Percentiles rank a stretch among this genome's conserved stretches.
Evolutionary conservation across 179 eudicot genomes (phyloP).

Genomic region (Beta corolliflora): DNA sequence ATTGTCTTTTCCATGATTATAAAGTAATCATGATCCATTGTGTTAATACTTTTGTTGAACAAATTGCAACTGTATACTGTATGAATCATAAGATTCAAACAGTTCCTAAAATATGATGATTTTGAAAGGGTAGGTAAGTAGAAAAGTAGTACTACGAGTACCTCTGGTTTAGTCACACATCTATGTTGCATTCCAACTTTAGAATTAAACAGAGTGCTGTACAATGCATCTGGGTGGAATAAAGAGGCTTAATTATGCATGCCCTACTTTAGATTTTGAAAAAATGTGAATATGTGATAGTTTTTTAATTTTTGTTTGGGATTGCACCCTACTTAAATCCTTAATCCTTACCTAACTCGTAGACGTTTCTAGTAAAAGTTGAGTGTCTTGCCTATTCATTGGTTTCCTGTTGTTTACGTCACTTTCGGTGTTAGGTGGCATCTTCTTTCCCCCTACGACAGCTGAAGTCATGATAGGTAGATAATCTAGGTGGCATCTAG

Average conservation of each 20-base stretch:
- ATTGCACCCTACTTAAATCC: not conserved
- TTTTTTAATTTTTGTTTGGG: not conserved
- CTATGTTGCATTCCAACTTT: not conserved
- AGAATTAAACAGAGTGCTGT: not conserved
- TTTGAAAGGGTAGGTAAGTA: not conserved
- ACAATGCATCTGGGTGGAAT: not conserved
- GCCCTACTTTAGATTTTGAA: not conserved
- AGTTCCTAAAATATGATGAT: no score
- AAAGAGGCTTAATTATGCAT: not conserved
- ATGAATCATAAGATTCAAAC: no score
- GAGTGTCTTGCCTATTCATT: no score
- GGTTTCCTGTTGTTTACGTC: not conserved
- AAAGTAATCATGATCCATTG: no score
- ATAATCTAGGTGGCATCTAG: not conserved
- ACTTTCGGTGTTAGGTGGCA: not conserved
- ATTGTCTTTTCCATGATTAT: no score
- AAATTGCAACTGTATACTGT: no score
- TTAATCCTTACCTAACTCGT: not conserved
- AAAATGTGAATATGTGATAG: not conserved
- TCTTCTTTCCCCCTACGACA: not conserved
- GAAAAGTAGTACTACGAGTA: not conserved
- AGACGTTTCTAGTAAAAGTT: not conserved
- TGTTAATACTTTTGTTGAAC: no score
- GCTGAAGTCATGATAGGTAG: not conserved
- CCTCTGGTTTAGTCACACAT: not conserved